Base-by-base conservation (phyloP, 2,329 filamentous ascomycete species). In the Orbilia quercus region DNA sequence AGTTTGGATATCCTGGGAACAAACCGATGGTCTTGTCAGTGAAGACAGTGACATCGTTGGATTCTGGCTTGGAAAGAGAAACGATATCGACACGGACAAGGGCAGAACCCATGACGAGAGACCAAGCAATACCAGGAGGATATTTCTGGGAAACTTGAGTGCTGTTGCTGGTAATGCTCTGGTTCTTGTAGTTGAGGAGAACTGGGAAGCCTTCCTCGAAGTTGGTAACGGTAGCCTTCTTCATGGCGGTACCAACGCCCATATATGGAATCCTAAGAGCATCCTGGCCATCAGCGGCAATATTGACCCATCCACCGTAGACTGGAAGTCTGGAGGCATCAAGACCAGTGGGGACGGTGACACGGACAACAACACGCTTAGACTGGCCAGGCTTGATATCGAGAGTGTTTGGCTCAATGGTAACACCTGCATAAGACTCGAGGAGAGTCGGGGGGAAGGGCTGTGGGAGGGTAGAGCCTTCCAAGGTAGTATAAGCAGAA, bases 401-500 rank as follows among this genome's bases (percentile, higher is more conserved):
- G 31, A 80, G 72, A 16, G 76, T 77, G 0, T 78, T 71, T 1
- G 78, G 75, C 51, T 76, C 73, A 18, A 80, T 76, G 31, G 57
- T 73, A 44, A 75, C 75, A 18, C 59, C 42, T 31, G 76, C 75
- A 44, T 75, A 74, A 20, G 45, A 60, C n/a, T 77, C 70, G 18
- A 75, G 66, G 23, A 77, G 74, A 9, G 65, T 71, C 44, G 75
- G 75, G 34, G 76, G 76, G 69, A 76, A 77, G 23, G 48, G 28
- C 18, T 76, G 72, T 11, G 76, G 53, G 38, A 72, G 69, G 7
- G 70, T 72, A n/a, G 57, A 75, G 23, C 72, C 70, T 22, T 63
- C 47, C 71, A 59, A 38, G 28, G 81, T 83, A 0, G 86, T 85
- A 78, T 87, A 88, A 60, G 83, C 83, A 1, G 86, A 86, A 6